phyloP scores from a whole-genome alignment of 495 filamentous ascomycete genomes.

The Aspergillus panamensis region DNA sequence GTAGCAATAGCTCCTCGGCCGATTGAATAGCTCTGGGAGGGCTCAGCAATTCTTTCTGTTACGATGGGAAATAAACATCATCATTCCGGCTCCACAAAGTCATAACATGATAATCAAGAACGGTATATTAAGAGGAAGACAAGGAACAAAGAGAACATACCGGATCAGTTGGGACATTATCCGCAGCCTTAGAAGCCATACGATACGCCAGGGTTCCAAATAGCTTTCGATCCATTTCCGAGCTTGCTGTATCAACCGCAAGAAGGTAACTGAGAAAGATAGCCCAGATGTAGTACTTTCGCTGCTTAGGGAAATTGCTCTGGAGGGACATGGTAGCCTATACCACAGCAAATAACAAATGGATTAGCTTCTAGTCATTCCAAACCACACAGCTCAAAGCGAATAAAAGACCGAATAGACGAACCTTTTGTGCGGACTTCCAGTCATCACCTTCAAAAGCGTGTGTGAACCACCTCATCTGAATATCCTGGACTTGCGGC shows the following conservation, averaged over 20 bases:
- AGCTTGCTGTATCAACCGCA: slow-evolving; percentile 33
- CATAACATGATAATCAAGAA: slow-evolving; percentile 3
- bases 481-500: slow-evolving; percentile 49
- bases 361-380: background rate
- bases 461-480: slow-evolving; percentile 51
- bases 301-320: slow-evolving; percentile 53
- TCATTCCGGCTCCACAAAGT: slow-evolving; percentile 9
- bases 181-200: slow-evolving; percentile 55
- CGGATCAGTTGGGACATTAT: slow-evolving; percentile 46
- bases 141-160: slow-evolving; percentile 26
- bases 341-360: background rate
- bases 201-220: slow-evolving; percentile 58
- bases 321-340: slow-evolving; percentile 58
- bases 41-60: slow-evolving; percentile 41
- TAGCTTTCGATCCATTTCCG: slow-evolving; percentile 49
- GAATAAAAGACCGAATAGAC: slow-evolving; percentile 10
- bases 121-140: background rate
- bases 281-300: slow-evolving; percentile 58
- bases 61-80: slow-evolving; percentile 20
- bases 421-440: slow-evolving; percentile 57
- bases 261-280: slow-evolving; percentile 50
- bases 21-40: slow-evolving; percentile 52
- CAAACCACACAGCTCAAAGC: background rate
- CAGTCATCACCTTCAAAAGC: slow-evolving; percentile 49
- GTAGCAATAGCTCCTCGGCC: slow-evolving; percentile 52